phyloP scores from a whole-genome alignment of 2,329 filamentous ascomycete species.

The Magnaporthales sp. region DNA sequence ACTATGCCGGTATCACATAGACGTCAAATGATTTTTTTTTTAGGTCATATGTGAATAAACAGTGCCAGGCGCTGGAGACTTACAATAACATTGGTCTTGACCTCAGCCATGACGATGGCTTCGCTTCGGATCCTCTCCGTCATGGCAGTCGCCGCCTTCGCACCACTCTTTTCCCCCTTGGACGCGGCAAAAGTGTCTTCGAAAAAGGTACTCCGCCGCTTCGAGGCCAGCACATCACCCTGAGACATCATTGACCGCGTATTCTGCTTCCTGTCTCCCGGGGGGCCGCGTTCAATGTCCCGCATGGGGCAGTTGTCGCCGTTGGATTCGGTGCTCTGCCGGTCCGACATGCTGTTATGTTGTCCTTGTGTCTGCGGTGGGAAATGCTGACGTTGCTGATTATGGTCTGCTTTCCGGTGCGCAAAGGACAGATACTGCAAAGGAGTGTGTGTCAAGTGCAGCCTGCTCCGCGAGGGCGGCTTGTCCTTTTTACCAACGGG shows the following conservation, averaged over 20 bases:
- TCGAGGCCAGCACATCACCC: constrained; percentile 22
- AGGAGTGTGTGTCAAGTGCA: not conserved
- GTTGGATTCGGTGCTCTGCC: constrained; percentile 20
- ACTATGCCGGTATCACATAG: too few relatives aligned
- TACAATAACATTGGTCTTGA: constrained; percentile 58
- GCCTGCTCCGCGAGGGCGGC: not conserved
- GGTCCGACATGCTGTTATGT: not conserved
- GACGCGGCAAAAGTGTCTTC: constrained; percentile 31
- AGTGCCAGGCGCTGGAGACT: constrained; percentile 15
- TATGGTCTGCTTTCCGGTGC: not conserved
- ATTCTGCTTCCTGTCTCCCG: constrained; percentile 24
- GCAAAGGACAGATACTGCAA: constrained; percentile 1
- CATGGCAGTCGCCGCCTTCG: constrained; percentile 17
- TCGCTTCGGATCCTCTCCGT: constrained; percentile 42
- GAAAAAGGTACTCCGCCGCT: constrained; percentile 34
- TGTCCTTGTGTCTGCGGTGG: not conserved
- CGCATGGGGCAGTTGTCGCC: constrained; percentile 26
- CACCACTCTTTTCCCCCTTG: constrained; percentile 19
- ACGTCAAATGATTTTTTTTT: not conserved
- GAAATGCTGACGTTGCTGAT: not conserved
- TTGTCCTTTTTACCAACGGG: not conserved
- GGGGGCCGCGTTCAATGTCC: constrained; percentile 28
- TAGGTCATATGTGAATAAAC: not conserved
- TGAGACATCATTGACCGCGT: constrained; percentile 20
- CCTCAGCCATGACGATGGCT: constrained; percentile 52